A percentile compares a stretch with the other conserved stretches of the same genome.
Evolutionary conservation across 805 yeast genomes (phyloP).

Genomic region (Torulaspora maleeae): DNA sequence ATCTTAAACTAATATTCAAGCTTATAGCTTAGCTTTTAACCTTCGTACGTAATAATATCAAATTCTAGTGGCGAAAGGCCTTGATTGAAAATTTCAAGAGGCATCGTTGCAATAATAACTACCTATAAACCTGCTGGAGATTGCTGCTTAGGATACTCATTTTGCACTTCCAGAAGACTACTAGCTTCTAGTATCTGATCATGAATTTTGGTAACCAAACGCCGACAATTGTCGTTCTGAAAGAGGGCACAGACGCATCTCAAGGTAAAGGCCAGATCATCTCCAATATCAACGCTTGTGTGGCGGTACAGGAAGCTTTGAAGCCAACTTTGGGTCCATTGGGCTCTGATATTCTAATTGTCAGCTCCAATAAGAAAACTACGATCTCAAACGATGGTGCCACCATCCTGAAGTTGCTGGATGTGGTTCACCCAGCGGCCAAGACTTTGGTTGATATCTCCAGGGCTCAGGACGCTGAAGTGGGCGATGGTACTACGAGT

Average conservation of each 20-base stretch:
- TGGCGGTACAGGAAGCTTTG: slow-evolving; percentile 94
- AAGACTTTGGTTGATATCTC: slow-evolving; percentile 91
- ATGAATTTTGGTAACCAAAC: slow-evolving; percentile 92
- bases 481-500: slow-evolving; percentile 97
- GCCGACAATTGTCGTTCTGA: slow-evolving; percentile 96
- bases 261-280: slow-evolving; percentile 96
- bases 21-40: neutral
- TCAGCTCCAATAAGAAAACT: slow-evolving; percentile 74
- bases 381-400: slow-evolving; percentile 99
- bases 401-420: slow-evolving; percentile 83
- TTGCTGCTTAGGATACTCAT: neutral
- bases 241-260: slow-evolving; percentile 95
- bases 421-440: slow-evolving; percentile 98
- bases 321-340: slow-evolving; percentile 95
- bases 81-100: slow-evolving; percentile 3
- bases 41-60: slow-evolving; percentile 1
- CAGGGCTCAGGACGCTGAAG: slow-evolving; percentile 95
- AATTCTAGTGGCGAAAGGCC: slow-evolving; percentile 1
- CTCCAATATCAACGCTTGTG: slow-evolving; percentile 92
- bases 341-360: slow-evolving; percentile 92
- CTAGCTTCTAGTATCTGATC: neutral
- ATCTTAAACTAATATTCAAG: neutral
- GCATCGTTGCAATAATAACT: neutral
- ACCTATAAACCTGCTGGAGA: neutral
- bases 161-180: neutral